Base-by-base conservation (phyloP, 805 yeast species). In the Candida loeiensis region DNA sequence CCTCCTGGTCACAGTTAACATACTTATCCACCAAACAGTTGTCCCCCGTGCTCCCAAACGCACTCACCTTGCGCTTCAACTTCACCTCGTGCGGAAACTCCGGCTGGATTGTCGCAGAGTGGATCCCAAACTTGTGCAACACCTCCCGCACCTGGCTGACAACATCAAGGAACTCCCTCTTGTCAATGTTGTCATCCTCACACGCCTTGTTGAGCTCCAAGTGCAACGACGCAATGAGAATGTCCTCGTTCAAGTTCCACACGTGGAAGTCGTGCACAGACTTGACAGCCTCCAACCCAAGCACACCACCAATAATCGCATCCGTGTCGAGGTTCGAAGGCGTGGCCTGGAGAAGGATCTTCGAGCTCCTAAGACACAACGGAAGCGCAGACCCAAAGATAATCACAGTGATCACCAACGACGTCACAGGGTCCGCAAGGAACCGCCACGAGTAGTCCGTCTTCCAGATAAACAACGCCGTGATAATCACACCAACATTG, bases 181-280 rank as follows among this genome's bases (percentile, higher is more conserved):
- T 61, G 49, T 63, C 55, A 37, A 68, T 55, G 33, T 52, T 55
- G 18, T 76, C 71, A 7, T 13, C 33, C 13, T 31, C 37, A n/a
- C 46, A 36, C 4, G 36, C 47, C 15, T 49, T 55, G 25, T 45
- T 47, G 31, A 93, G 73, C 53, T 88, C 86, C 29, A 89, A 84
- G 59, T 91, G 99, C 45, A 93, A 72, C 1, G 96, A 83, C 1
- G 97, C 96, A 56, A 91, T 86, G 49, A 80, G 74, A 40, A 85
- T 75, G 45, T 81, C 83, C 64, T 91, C 99, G 36, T 90, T 86
- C 50, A 91, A 74, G 58, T 89, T 91, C 99, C 99, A 91, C 43
- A 91, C 82, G 62, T 91, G 99, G 72, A 91, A 82, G 63, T 91
- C 99, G 61, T 91, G 99, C 22, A 93, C 82, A 2, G 95, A 85